These are phyloP conservation scores for Zoysia pacifica DNA, from an alignment of 176 grass and related monocot species.

Conservation along the genomic window DNA sequence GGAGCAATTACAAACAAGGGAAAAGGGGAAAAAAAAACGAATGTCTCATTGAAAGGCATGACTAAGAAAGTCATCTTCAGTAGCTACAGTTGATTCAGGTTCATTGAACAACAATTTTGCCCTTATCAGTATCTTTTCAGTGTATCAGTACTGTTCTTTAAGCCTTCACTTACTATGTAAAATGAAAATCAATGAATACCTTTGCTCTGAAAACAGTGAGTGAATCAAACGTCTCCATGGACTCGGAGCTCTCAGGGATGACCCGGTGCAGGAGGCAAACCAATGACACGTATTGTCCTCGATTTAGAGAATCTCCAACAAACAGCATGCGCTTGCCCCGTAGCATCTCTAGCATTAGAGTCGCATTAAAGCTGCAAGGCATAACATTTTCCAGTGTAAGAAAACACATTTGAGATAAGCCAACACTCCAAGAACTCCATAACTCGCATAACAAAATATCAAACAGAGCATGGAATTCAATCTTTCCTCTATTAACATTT, in stretches of 20 bases:
- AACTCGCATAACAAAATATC: background rate
- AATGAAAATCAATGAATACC: slow-evolving; percentile 40
- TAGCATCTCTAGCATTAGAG: slow-evolving; percentile 74
- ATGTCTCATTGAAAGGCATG: background rate
- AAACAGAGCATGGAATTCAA: background rate
- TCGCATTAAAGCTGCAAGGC: slow-evolving; percentile 77
- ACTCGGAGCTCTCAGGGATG: slow-evolving; percentile 65
- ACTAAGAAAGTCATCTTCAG: background rate
- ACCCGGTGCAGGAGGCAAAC: slow-evolving; percentile 76
- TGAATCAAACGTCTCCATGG: slow-evolving; percentile 78
- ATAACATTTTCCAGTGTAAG: background rate
- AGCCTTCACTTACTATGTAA: background rate
- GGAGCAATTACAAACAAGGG: background rate
- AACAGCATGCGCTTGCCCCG: slow-evolving; percentile 90
- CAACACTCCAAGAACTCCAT: background rate
- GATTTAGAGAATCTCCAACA: slow-evolving; percentile 87
- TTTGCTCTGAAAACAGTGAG: slow-evolving; percentile 88
- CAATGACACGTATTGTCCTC: slow-evolving; percentile 83
- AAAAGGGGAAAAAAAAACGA: background rate
- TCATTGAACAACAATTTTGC: background rate
- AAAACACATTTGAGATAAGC: background rate
- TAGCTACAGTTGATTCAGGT: background rate
- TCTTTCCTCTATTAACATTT: background rate
- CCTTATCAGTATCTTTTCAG: no score
- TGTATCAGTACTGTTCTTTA: no score